phyloP scores from a whole-genome alignment of 805 yeast genomes.

The Saccharomyces mikatae region DNA sequence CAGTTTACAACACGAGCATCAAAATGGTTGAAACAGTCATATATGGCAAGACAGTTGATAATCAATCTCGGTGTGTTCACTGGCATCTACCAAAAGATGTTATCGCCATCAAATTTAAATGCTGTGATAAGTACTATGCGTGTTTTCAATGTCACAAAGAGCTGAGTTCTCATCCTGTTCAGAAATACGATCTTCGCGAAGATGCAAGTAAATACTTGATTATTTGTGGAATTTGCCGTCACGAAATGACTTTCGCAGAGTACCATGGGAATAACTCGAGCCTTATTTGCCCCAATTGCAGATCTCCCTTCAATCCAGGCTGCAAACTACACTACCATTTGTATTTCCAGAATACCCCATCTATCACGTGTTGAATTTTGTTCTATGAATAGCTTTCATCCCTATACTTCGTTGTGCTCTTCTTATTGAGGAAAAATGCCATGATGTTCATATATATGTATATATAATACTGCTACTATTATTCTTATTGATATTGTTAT shows the following conservation, averaged over 20 bases:
- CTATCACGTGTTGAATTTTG: not conserved
- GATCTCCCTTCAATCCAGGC: constrained; percentile 24
- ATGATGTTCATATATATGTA: not conserved
- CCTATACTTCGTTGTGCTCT: not conserved
- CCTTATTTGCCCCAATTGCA: constrained; percentile 19
- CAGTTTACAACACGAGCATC: not conserved
- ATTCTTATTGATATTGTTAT: constrained; percentile 1
- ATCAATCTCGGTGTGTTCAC: constrained; percentile 26
- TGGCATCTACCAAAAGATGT: constrained; percentile 28
- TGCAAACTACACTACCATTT: constrained; percentile 27
- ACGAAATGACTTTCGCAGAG: constrained; percentile 21
- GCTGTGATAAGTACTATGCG: constrained; percentile 25
- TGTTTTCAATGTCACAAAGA: constrained; percentile 27
- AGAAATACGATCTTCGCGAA: constrained; percentile 9
- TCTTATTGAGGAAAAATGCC: not conserved
- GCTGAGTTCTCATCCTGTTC: constrained; percentile 10
- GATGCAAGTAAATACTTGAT: constrained; percentile 12
- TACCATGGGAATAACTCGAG: constrained; percentile 7
- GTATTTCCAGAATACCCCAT: constrained; percentile 16
- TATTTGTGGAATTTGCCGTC: constrained; percentile 27
- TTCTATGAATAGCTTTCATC: not conserved
- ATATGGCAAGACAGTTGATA: constrained; percentile 22
- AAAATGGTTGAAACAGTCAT: not conserved
- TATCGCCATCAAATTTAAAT: constrained; percentile 27
- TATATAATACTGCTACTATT: not conserved